Conservation (phyloP, 371 early-diverging fungal genomes). For the Lichtheimia corymbifera region DNA sequence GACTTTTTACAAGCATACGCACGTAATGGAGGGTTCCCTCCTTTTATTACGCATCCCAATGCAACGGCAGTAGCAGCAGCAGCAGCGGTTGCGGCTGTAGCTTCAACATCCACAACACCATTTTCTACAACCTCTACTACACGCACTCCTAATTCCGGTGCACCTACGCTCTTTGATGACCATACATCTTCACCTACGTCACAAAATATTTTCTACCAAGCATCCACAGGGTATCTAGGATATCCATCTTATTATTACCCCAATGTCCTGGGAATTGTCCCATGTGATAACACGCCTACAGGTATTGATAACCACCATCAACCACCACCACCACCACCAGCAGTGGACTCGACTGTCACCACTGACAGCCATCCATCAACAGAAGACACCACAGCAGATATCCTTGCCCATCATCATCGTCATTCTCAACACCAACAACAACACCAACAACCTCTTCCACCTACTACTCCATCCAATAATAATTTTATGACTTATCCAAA, state of each 20-base stretch:
- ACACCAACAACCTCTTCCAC: not conserved
- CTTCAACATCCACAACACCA: not conserved
- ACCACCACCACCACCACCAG: not conserved
- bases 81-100: not conserved
- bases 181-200: too few relatives aligned
- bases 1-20: constrained; percentile 2
- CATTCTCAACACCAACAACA: too few relatives aligned
- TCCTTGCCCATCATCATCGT: constrained; percentile 9
- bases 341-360: not conserved
- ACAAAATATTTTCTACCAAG: too few relatives aligned
- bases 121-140: not conserved
- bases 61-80: not conserved
- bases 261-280: constrained; percentile 13
- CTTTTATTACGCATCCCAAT: too few relatives aligned
- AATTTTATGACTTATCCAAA: constrained; percentile 12
- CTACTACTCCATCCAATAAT: constrained; percentile 2
- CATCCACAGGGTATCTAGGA: not conserved
- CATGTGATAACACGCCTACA: not conserved
- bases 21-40: too few relatives aligned
- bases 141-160: too few relatives aligned
- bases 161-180: too few relatives aligned
- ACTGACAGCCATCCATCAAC: constrained; percentile 1
- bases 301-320: not conserved
- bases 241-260: constrained; percentile 13
- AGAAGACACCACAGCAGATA: constrained; percentile 12